Percentiles rank a stretch among this genome's conserved stretches.
These are phyloP conservation scores for Trichaptum fuscoviolaceum DNA, from an alignment of 768 basidiomycete genomes.

Conservation along the genomic window DNA sequence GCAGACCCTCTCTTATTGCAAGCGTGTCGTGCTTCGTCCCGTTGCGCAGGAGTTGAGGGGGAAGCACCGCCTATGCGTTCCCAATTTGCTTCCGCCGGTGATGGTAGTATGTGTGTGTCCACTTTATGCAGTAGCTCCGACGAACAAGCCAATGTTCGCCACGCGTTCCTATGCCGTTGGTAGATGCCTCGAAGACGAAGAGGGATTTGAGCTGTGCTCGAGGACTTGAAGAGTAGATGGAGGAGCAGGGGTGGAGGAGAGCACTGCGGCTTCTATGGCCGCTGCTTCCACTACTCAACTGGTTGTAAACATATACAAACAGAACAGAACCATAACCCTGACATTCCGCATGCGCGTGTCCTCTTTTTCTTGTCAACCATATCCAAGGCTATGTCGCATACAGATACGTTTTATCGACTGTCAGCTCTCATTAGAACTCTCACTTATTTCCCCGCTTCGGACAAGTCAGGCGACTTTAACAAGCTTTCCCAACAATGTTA, in stretches of 20 bases:
- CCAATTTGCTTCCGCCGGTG: background rate
- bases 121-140: background rate
- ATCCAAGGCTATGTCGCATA: background rate
- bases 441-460: background rate
- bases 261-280: conserved; percentile 2
- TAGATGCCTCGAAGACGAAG: background rate
- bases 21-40: background rate
- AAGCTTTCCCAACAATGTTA: too few relatives aligned
- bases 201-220: background rate
- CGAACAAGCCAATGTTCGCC: conserved; percentile 1
- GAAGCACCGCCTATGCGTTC: background rate
- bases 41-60: background rate
- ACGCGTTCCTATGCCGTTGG: background rate
- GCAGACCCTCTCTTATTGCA: background rate
- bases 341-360: background rate
- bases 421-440: background rate
- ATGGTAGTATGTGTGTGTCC: background rate
- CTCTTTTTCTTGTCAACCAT: background rate
- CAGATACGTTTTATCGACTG: too few relatives aligned
- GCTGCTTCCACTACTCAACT: conserved; percentile 1
- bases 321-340: conserved; percentile 3
- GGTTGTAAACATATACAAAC: conserved; percentile 3
- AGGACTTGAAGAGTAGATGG: background rate
- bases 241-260: conserved; percentile 2
- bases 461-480: background rate